Base-by-base conservation (phyloP, 1,139 yeast genomes). In the Sugiyamaella castrensis region DNA sequence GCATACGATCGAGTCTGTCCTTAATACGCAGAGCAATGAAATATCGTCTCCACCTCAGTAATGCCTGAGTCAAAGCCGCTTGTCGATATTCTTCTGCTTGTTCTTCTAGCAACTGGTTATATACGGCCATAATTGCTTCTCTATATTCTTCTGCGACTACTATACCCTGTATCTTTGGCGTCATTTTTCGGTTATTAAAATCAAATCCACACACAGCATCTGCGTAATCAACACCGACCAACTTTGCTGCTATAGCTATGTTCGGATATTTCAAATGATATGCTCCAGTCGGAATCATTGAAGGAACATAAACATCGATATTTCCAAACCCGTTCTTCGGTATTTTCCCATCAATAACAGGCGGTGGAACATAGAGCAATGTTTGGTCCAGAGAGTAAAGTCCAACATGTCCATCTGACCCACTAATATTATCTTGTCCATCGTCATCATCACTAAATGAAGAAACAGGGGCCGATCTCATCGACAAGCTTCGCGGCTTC, bases 181-280 rank as follows among this genome's bases (percentile, higher is more conserved):
- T 80, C 0, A 85, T 82, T 3, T 69, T 69, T 40, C 77, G 63
- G 4, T 63, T 54, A 11, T 57, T 75, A 66, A 87, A 92, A 51
- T 87, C 92, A 69, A 94, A 91, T 0, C 94, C 89, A 3, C 84
- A 82, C 3, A 91, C 88, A 0, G 97, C 98, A 43, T 80, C 81
- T 0, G 96, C 98, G 68, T 76, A 89, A 60, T 88, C 96, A 6
- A 92, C 74, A 0, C 77, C 81, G 19, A 91, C 59, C 1, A 82
- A 63, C 48, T 74, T 76, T 0, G 95, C 95, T 0, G 98, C 96
- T 47, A 73, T 73, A 39, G 77, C 80, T 0, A 86, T 79, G 52
- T 75, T 66, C 30, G 76, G 76, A 54, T 78, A 71, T 2, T 77
- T 69, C 8, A 88, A 68, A 50, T 87, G 77, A n/a, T 71, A 76